Percentiles rank a stretch among this genome's conserved stretches.
Evolutionary conservation across 495 filamentous ascomycete species (phyloP).

Genomic region (Trichocladium uniseriatum): DNA sequence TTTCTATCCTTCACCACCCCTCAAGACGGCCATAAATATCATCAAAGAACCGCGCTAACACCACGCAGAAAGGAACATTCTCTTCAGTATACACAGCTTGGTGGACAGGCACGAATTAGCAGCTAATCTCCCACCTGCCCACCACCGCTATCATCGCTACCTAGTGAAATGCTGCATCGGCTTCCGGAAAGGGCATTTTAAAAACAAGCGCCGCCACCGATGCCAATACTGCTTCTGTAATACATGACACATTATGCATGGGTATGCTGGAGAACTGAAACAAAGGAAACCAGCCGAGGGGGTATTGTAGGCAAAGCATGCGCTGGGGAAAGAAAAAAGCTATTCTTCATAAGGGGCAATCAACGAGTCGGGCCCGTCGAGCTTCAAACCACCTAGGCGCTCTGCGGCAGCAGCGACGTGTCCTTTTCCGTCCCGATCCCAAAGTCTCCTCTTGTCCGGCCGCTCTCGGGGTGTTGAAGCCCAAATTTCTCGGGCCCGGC

Average conservation of each 20-base stretch:
- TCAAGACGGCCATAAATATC: too few species aligned
- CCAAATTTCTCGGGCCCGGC: conserved; percentile 40
- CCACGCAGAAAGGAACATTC: too few species aligned
- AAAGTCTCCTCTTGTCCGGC: conserved; percentile 23
- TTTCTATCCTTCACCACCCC: too few species aligned
- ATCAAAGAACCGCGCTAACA: too few species aligned
- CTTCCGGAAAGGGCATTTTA: not conserved
- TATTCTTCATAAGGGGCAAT: not conserved
- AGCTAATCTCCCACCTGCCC: not conserved
- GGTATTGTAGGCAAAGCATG: not conserved
- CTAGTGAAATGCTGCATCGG: not conserved
- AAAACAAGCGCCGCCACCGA: not conserved
- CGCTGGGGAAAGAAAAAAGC: not conserved
- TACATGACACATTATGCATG: conserved; percentile 22
- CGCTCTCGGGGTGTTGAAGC: conserved; percentile 31
- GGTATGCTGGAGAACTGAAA: not conserved
- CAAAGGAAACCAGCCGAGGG: conserved; percentile 4
- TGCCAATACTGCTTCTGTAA: not conserved
- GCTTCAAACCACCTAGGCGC: conserved; percentile 30
- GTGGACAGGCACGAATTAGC: not conserved
- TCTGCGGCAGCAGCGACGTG: conserved; percentile 29
- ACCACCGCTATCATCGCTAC: not conserved
- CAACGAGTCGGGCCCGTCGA: not conserved
- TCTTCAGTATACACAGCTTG: not conserved
- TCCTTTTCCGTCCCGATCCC: conserved; percentile 28